Evolutionary conservation across 2,329 filamentous ascomycete genomes (phyloP), one percentile per base, ranked within the genome.

Genomic region (Colletotrichum sansevieriae): DNA sequence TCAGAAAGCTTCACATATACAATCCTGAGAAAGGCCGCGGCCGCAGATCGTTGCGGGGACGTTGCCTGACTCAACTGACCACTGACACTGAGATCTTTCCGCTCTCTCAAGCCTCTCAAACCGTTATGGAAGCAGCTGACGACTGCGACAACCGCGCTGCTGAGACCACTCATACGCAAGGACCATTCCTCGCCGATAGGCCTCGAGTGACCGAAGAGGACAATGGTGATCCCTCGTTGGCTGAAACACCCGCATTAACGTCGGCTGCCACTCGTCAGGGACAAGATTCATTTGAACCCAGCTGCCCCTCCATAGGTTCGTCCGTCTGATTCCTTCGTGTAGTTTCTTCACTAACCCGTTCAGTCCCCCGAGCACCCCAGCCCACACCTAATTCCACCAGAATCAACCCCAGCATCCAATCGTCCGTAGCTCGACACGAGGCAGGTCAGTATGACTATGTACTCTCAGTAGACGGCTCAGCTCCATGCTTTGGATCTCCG

Each of bases 361-460:
- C 62, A 39, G 55, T 9, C 29, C 29, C 29, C 29, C 7, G 8
- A 3, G 29, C 29, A 29, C 9, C 7, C 8, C 29, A 29, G 9
- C 7, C 29, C 29, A 7, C 65, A 35, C 29, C 57, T 37, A 59
- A 60, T 33, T 22, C 13, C 18, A 15, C 54, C n/a, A 12, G 35
- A 29, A 43, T 11, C 47, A 22, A 62, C 49, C 29, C 22, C 20
- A 2, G 18, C 13, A 44, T 68, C 25, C 39, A 44, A 29, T 20
- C 29, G 41, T 52, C 63, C 20, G 76, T 83, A 56, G 74, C 77
- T 58, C 81, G 78, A 71, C 83, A 85, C 74, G 76, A 81, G 70
- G 78, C 80, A 78, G 82, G 83, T 80, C 78, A 85, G 75, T 87
- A 84, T 73, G 83, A 86, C 73, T 87, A 82, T 79, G 74, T 86